Base-by-base conservation (phyloP, 768 basidiomycete genomes). In the Suillus americanus region DNA sequence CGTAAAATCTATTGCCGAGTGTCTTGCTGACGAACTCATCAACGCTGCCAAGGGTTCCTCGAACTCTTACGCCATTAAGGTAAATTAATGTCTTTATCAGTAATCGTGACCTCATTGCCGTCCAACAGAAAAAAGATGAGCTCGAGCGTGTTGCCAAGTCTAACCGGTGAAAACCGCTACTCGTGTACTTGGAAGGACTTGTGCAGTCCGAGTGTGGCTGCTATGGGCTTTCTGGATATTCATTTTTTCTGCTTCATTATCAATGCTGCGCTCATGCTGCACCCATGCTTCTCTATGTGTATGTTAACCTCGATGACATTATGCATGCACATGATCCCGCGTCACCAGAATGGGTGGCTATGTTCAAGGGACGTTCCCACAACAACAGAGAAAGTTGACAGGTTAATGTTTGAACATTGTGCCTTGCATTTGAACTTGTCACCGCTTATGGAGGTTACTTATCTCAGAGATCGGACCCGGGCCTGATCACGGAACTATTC, bases 21-120 rank as follows among this genome's bases (percentile, higher is more conserved):
- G 97, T 82, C 87, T 99, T 61, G 97, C 97, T 66, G 97, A 99
- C 78, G 97, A 99, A 80, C 91, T 99, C 75, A 98, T 99, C 87
- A 99, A 99, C 79, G 97, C 97, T 62, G 97, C 97, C 69, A 99
- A 99, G 85, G 97, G 97, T 69, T 99, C 97, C 59, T 98, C 96
- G 75, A 99, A 99, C 91, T 99, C 97, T 62, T 99, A 99, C 78
- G 97, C 97, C 67, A 99, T 99, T 87, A 99, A 98, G 93, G 92
- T 92, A 53, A 54, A 81, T 72, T 38, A 38, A 25, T n/a, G 6
- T 50, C 35, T 41, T 37, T 41, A 64, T 61, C 18, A 18, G 56
- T 28, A 20, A 55, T 35, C 33, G 13, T 48, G 61, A 53, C 13
- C 60, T 62, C 20, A 51, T 48, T 61, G 3, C 37, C 64, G 5